Evolutionary conservation across 1,284 basidiomycete species (phyloP).

Genomic region (Cronartium quercuum): DNA sequence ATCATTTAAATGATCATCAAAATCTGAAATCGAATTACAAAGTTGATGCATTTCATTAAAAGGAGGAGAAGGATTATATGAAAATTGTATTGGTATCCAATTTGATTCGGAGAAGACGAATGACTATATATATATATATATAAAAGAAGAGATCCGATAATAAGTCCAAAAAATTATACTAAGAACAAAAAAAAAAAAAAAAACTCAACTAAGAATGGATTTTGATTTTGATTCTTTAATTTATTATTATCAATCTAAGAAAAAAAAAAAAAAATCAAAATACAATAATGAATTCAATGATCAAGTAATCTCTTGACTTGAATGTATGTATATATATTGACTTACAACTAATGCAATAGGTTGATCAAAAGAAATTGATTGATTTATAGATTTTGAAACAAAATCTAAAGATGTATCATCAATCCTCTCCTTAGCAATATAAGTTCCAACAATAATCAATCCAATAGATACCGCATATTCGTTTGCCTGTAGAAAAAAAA

Average conservation of each 20-base stretch:
- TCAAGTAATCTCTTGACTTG: not conserved
- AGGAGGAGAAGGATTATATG: not conserved
- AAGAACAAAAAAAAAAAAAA: not conserved
- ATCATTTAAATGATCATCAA: slow-evolving; percentile 37
- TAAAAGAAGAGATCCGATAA: no score
- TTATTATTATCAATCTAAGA: slow-evolving; percentile 25
- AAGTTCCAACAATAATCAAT: slow-evolving; percentile 18
- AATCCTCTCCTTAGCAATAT: slow-evolving; percentile 10
- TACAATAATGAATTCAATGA: not conserved
- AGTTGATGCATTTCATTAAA: not conserved
- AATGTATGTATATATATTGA: not conserved
- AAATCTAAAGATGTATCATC: slow-evolving; percentile 12
- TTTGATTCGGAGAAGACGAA: no score
- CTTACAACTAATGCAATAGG: slow-evolving; percentile 25
- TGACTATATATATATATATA: no score
- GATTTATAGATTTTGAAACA: slow-evolving; percentile 22
- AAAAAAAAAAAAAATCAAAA: not conserved
- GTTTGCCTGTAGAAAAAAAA: not conserved
- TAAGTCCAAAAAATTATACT: not conserved
- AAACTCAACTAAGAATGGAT: slow-evolving; percentile 26
- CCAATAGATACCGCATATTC: slow-evolving; percentile 3
- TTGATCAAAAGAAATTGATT: not conserved
- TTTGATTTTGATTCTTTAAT: slow-evolving; percentile 7
- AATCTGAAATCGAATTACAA: slow-evolving; percentile 6
- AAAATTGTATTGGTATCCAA: no score